Conservation (phyloP, 495 filamentous ascomycete genomes). For the Aspergillus biplanus region DNA sequence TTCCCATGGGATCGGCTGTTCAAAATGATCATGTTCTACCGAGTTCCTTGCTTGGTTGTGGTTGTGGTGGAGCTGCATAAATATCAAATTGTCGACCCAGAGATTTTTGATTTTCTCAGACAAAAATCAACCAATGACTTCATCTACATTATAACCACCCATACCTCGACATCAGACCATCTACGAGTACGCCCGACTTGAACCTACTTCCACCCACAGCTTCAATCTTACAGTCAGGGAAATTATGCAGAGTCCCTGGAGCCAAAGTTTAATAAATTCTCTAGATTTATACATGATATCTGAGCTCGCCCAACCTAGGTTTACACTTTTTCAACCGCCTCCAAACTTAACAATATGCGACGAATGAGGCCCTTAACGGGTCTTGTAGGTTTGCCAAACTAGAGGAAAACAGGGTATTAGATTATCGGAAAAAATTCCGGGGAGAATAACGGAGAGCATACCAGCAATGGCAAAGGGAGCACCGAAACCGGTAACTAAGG, state of each 20-base stretch:
- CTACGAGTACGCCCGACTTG: neutral
- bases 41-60: conserved; percentile 1
- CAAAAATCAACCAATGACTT: conserved; percentile 53
- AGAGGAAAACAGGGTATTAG: conserved; percentile 35
- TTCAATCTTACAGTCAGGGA: neutral
- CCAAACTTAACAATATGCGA: conserved; percentile 24
- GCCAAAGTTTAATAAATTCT: conserved; percentile 40
- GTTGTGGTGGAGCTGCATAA: conserved; percentile 26
- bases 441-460: conserved; percentile 50
- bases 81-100: conserved; percentile 35
- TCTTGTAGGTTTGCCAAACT: conserved; percentile 91
- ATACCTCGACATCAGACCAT: conserved; percentile 16
- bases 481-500: conserved; percentile 71
- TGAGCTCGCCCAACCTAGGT: conserved; percentile 30
- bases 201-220: conserved; percentile 13
- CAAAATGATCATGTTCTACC: conserved; percentile 9
- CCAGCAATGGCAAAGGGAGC: conserved; percentile 80
- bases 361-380: conserved; percentile 37
- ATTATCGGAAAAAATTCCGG: neutral
- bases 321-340: conserved; percentile 29
- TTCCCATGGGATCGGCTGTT: conserved; percentile 13
- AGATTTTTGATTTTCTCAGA: conserved; percentile 51
- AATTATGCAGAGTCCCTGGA: neutral
- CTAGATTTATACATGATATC: conserved; percentile 51
- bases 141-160: conserved; percentile 47